phyloP scores from a whole-genome alignment of 257 asterid species.

The Forsythia viridissima region DNA sequence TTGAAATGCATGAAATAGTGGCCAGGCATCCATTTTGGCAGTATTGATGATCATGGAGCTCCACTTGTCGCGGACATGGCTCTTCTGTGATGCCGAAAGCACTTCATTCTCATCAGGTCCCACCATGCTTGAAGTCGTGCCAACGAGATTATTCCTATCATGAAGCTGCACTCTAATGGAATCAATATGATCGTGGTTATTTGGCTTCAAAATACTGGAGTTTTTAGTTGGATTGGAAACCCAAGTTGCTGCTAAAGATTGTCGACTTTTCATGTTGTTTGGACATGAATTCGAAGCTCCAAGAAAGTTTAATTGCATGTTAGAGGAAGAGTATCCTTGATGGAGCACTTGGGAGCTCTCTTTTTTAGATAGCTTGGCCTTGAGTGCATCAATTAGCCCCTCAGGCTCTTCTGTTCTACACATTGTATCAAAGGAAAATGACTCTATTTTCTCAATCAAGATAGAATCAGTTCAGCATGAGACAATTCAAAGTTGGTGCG shows the following conservation, averaged over 20 bases:
- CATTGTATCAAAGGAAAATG: conserved; percentile 70
- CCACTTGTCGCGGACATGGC: conserved; percentile 28
- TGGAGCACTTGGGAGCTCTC: conserved; percentile 20
- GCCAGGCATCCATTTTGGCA: conserved; percentile 34
- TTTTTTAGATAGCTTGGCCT: conserved; percentile 53
- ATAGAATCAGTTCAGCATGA: background rate
- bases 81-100: conserved; percentile 30
- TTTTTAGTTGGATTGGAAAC: background rate
- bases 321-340: conserved; percentile 20
- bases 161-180: background rate
- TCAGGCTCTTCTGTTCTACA: conserved; percentile 62
- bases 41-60: conserved; percentile 11
- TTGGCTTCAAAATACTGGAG: background rate
- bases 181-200: background rate
- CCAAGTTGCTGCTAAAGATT: background rate
- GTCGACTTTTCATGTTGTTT: background rate
- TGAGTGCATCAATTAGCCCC: conserved; percentile 66
- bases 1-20: conserved; percentile 20
- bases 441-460: conserved; percentile 31
- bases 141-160: background rate
- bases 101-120: conserved; percentile 28
- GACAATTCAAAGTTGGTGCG: conserved; percentile 72
- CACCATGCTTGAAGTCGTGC: conserved; percentile 3
- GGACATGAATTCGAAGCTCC: background rate
- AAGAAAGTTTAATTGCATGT: background rate